Evolutionary conservation across 495 filamentous ascomycete species (phyloP).

Genomic region (Astrothelium macrocarpum): DNA sequence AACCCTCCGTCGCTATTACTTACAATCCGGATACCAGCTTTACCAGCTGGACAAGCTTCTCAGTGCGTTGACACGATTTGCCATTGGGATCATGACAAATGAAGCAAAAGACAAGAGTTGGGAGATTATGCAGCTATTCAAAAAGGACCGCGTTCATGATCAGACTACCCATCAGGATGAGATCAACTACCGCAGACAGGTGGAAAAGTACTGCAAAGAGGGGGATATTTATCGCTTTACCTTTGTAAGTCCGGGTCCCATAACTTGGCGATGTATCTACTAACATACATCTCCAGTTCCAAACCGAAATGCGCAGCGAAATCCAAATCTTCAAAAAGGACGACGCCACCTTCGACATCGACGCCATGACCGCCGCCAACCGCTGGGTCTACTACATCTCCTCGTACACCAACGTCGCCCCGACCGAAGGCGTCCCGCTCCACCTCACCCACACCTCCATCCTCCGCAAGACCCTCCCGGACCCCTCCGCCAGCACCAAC

Average conservation of each 20-base stretch:
- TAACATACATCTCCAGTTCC: slow-evolving; percentile 14
- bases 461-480: slow-evolving; percentile 38
- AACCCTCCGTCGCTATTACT: slow-evolving; percentile 76
- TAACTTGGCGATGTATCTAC: background rate
- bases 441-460: slow-evolving; percentile 1
- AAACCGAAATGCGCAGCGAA: slow-evolving; percentile 47
- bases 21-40: slow-evolving; percentile 78
- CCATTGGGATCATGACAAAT: slow-evolving; percentile 58
- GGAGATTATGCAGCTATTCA: slow-evolving; percentile 74
- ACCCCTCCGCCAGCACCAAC: slow-evolving; percentile 27
- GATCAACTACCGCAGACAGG: slow-evolving; percentile 75
- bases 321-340: slow-evolving; percentile 67
- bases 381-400: slow-evolving; percentile 91
- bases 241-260: slow-evolving; percentile 52
- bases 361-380: slow-evolving; percentile 45
- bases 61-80: slow-evolving; percentile 63
- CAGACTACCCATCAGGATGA: slow-evolving; percentile 77
- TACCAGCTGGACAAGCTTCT: slow-evolving; percentile 85
- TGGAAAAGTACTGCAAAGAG: slow-evolving; percentile 78
- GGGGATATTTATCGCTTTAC: slow-evolving; percentile 79
- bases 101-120: slow-evolving; percentile 87
- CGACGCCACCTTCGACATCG: slow-evolving; percentile 66
- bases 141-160: slow-evolving; percentile 66
- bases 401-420: slow-evolving; percentile 75
- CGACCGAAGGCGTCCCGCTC: slow-evolving; percentile 65